Evolutionary conservation across 495 filamentous ascomycete genomes (phyloP), one percentile per base, ranked within the genome.

Genomic region (Aspergillus sclerotiicarbonarius): DNA sequence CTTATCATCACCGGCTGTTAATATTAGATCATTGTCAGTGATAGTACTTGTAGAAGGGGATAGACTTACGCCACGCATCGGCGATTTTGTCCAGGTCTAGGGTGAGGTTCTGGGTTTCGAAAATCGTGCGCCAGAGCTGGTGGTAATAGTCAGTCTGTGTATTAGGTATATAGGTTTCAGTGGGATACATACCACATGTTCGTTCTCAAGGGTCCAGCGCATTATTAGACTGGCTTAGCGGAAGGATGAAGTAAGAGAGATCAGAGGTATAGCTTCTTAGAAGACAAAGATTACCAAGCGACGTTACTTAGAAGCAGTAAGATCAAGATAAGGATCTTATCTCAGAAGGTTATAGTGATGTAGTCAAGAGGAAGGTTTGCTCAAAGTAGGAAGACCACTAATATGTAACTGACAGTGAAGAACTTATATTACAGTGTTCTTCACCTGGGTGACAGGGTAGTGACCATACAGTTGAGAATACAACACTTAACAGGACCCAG

Each of bases 101-200:
- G 52, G 54, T 53, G 45, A 62, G 44, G 15, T 18, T 49, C 13
- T 58, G 56, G 20, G 52, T 59, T 33, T 56, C 53, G 20, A 62
- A 62, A 20, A 62, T 53, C 10, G 60, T 62, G 13, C 45, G 30
- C 56, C 60, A 62, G 29, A 62, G 56, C 60, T 62, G 41, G 21
- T 8, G n/a, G 29, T 31, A 9, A 37, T 2, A 15, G 33, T 37
- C 8, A 37, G 33, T 16, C 31, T 55, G 51, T 13, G 10, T 30
- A 37, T 44, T 9, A 8, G 49, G n/a, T 12, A 30, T 20, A 43
- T n/a, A 39, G 0, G 29, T 20, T 7, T 9, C 30, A 33, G 19
- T 30, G 45, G 32, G 31, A 1, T 8, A 45, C 20, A 7, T 53
- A 61, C 53, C 29, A 51, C 47, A 8, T 57, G 48, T 57, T 57